Percentiles rank a stretch among this genome's conserved stretches.
Evolutionary conservation across 345 rosid species (phyloP).

Genomic region (Eucalyptus pauciflora): DNA sequence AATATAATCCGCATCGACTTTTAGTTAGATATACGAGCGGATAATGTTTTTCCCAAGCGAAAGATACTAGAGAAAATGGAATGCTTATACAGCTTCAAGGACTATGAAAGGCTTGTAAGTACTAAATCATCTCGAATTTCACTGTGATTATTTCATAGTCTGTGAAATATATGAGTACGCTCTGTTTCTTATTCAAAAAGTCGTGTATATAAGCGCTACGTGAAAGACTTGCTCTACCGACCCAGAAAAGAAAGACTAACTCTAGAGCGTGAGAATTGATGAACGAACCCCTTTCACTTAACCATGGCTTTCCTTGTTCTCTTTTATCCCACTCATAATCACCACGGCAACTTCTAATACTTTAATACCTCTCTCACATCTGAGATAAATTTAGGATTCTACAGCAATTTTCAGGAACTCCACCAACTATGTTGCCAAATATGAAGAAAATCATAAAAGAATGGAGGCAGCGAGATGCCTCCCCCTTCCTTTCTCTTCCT

Average conservation of each 20-base stretch:
- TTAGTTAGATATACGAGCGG: no score
- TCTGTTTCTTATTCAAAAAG: no score
- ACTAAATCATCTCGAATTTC: no score
- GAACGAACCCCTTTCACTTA: not conserved
- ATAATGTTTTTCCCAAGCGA: no score
- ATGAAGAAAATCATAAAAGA: not conserved
- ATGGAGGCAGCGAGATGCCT: slow-evolving; percentile 42
- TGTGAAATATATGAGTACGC: no score
- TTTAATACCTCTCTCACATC: not conserved
- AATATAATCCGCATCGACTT: no score
- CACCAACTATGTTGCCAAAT: not conserved
- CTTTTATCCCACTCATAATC: not conserved
- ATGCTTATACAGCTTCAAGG: no score
- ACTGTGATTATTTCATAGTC: no score
- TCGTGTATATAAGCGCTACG: no score
- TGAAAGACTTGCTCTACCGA: no score
- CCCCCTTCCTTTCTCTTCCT: slow-evolving; percentile 55
- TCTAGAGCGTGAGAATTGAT: not conserved
- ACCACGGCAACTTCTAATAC: not conserved
- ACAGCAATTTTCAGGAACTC: not conserved
- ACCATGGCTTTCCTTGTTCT: not conserved
- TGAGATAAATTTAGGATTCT: not conserved
- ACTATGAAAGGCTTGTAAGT: no score
- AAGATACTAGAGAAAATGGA: no score
- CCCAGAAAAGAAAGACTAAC: not conserved